Percentiles rank a stretch among this genome's conserved stretches.
Conservation (phyloP, 2,329 filamentous ascomycete species). For the Hypoxylon sp. region DNA sequence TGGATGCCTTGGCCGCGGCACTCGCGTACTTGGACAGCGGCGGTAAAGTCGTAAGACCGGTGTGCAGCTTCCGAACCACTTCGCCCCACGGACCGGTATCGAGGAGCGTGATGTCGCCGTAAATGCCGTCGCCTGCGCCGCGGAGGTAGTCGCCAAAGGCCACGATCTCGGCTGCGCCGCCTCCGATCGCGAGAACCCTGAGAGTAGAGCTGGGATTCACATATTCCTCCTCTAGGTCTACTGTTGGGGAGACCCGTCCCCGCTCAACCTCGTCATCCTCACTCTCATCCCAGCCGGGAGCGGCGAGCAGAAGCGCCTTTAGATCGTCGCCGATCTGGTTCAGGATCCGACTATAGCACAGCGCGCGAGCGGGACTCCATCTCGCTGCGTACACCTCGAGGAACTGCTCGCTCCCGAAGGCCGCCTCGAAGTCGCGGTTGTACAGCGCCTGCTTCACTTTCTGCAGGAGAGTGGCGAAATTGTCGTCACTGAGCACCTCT, state of each 20-base stretch:
- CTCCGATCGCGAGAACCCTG: constrained; percentile 64
- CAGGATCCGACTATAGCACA: constrained; percentile 80
- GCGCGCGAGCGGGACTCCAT: constrained; percentile 88
- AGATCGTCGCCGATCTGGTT: constrained; percentile 54
- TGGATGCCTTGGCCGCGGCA: constrained; percentile 59
- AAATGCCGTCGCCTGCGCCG: not conserved
- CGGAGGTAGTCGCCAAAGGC: constrained; percentile 62
- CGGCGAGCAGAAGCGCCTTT: constrained; percentile 44
- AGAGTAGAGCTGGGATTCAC: constrained; percentile 42
- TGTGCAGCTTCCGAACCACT: constrained; percentile 70
- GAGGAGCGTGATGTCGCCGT: constrained; percentile 70
- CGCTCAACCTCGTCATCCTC: constrained; percentile 26
- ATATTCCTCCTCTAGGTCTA: constrained; percentile 21
- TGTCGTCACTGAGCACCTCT: constrained; percentile 59
- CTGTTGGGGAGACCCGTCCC: constrained; percentile 19
- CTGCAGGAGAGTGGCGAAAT: constrained; percentile 73
- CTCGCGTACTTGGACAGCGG: constrained; percentile 66
- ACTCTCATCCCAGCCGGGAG: not conserved
- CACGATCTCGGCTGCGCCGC: constrained; percentile 72
- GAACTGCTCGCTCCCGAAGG: constrained; percentile 79
- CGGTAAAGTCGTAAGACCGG: constrained; percentile 65
- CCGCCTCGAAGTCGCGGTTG: constrained; percentile 83
- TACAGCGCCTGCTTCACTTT: constrained; percentile 88
- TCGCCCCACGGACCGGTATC: constrained; percentile 84
- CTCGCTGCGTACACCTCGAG: constrained; percentile 87